A percentile compares a stretch with the other conserved stretches of the same genome.
phyloP scores from a whole-genome alignment of 495 filamentous ascomycete genomes.

The Aspergillus incahuasiensis region DNA sequence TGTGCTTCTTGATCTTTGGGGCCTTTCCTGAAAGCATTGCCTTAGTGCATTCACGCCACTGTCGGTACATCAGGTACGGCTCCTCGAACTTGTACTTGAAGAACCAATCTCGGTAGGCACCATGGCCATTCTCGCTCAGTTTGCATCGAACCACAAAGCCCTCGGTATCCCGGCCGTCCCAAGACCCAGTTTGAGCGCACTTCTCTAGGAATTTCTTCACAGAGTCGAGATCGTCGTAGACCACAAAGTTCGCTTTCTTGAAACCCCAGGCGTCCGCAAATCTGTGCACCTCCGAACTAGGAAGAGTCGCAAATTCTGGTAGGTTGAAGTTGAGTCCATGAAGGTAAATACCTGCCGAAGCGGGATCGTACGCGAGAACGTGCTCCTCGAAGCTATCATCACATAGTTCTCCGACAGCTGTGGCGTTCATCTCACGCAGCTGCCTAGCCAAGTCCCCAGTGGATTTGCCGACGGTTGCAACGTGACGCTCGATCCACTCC shows the following conservation, averaged over 20 bases:
- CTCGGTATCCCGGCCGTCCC: constrained; percentile 87
- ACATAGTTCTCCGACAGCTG: constrained; percentile 93
- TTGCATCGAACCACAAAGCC: constrained; percentile 95
- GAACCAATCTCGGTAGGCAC: constrained; percentile 80
- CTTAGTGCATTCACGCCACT: constrained; percentile 98
- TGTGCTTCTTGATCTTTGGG: constrained; percentile 78
- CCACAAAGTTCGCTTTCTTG: constrained; percentile 75
- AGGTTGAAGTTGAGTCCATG: constrained; percentile 95
- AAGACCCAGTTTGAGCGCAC: constrained; percentile 79
- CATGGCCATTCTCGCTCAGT: constrained; percentile 44
- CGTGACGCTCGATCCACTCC: constrained; percentile 75
- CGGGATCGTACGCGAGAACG: constrained; percentile 82
- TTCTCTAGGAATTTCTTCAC: constrained; percentile 77
- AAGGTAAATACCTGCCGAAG: constrained; percentile 84
- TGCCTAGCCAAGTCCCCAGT: constrained; percentile 68
- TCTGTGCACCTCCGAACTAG: constrained; percentile 69
- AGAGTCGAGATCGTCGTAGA: constrained; percentile 65
- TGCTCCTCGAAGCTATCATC: constrained; percentile 97
- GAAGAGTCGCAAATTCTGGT: constrained; percentile 80
- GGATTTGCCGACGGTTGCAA: constrained; percentile 68
- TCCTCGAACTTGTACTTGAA: constrained; percentile 99
- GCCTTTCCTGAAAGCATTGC: constrained; percentile 70
- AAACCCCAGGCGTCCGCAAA: constrained; percentile 96
- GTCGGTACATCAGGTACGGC: constrained; percentile 95
- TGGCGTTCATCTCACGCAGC: constrained; percentile 75